Evolutionary conservation across 2,329 filamentous ascomycete genomes (phyloP).

Genomic region (Davidsoniella virescens): DNA sequence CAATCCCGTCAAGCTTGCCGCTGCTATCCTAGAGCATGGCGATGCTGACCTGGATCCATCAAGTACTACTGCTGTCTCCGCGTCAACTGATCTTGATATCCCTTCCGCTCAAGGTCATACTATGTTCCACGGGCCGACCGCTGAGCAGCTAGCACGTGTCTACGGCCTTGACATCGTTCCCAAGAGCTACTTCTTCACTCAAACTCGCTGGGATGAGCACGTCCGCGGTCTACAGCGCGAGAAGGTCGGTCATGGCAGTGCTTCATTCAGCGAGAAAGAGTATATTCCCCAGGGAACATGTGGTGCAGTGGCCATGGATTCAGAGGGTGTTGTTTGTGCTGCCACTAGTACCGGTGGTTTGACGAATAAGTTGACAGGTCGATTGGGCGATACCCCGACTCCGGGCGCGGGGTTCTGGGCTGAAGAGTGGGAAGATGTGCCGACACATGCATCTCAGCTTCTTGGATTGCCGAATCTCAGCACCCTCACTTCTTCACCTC

Average conservation of each 20-base stretch:
- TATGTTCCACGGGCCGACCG: slow-evolving; percentile 49
- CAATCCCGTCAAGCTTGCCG: slow-evolving; percentile 63
- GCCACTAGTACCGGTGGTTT: slow-evolving; percentile 58
- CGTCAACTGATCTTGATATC: slow-evolving; percentile 21
- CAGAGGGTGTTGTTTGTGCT: slow-evolving; percentile 54
- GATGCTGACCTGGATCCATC: slow-evolving; percentile 38
- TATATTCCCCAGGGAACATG: slow-evolving; percentile 73
- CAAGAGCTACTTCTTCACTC: slow-evolving; percentile 62
- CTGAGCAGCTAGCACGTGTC: slow-evolving; percentile 48
- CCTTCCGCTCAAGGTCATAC: slow-evolving; percentile 52
- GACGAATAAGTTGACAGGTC: slow-evolving; percentile 75
- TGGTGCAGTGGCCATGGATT: slow-evolving; percentile 67
- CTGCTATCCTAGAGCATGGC: slow-evolving; percentile 51
- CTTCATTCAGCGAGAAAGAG: slow-evolving; percentile 42
- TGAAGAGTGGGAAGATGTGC: slow-evolving; percentile 54
- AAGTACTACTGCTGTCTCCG: slow-evolving; percentile 13
- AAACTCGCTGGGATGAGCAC: slow-evolving; percentile 66
- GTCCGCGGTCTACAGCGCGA: slow-evolving; percentile 38
- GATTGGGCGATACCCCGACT: slow-evolving; percentile 74
- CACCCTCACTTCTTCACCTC: not conserved
- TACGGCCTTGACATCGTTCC: slow-evolving; percentile 60
- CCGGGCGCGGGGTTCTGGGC: slow-evolving; percentile 82
- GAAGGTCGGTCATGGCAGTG: slow-evolving; percentile 22
- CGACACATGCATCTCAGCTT: slow-evolving; percentile 17
- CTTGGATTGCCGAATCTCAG: slow-evolving; percentile 14